phyloP scores from a whole-genome alignment of 768 basidiomycete genomes.

The Cyclocybe aegerita region DNA sequence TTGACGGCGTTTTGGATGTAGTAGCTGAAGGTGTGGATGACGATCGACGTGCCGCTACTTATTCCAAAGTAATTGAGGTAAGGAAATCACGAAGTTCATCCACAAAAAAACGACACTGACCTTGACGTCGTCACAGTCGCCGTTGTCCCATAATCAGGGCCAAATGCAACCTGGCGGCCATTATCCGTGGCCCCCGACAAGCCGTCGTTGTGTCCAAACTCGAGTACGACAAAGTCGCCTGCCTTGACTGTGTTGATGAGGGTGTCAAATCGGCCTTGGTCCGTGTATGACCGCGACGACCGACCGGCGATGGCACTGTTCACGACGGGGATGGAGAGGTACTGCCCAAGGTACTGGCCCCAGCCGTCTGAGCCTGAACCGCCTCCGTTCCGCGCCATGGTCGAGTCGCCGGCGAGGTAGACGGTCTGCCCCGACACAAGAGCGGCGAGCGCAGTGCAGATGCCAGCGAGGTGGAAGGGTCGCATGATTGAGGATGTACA shows the following conservation, averaged over 20 bases:
- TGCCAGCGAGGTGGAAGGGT: no score
- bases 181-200: constrained; percentile 36
- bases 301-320: constrained; percentile 47
- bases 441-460: no score
- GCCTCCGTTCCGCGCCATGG: constrained; percentile 41
- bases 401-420: constrained; percentile 44
- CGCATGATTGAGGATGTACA: no score
- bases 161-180: constrained; percentile 40
- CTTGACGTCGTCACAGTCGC: constrained; percentile 32
- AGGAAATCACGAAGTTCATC: neutral
- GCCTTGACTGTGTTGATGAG: constrained; percentile 37
- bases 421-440: no score
- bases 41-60: constrained; percentile 33
- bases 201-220: constrained; percentile 52
- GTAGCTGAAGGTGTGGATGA: constrained; percentile 45
- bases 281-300: constrained; percentile 46
- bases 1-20: constrained; percentile 45
- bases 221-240: constrained; percentile 43
- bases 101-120: constrained; percentile 20
- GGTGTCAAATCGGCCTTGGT: constrained; percentile 44
- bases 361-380: constrained; percentile 40
- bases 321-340: constrained; percentile 40
- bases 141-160: constrained; percentile 36
- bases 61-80: neutral
- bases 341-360: constrained; percentile 43